Evolutionary conservation across 78 protist genomes (phyloP).

Genomic region (Dictyostelium capitatum): DNA sequence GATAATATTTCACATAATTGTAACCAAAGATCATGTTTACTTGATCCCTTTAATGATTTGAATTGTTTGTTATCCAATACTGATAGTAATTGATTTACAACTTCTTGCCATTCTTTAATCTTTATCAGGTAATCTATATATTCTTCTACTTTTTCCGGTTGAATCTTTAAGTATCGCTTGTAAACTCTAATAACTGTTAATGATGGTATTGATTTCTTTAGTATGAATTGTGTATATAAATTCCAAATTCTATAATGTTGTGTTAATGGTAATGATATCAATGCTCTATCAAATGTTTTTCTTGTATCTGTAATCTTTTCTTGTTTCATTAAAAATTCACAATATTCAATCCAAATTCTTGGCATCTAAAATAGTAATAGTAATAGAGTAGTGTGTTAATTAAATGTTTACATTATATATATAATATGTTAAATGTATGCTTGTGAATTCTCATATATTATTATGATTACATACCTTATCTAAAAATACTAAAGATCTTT

Average conservation of each 20-base stretch:
- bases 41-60: constrained; percentile 87
- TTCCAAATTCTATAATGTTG: constrained; percentile 98
- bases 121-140: constrained; percentile 91
- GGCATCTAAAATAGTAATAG: constrained; percentile 96
- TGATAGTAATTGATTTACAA: constrained; percentile 76
- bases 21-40: constrained; percentile 96
- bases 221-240: constrained; percentile 90
- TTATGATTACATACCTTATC: constrained; percentile 83
- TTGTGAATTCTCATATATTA: too few relatives aligned
- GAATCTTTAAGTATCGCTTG: constrained; percentile 93
- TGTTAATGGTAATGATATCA: constrained; percentile 97
- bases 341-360: constrained; percentile 98
- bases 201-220: constrained; percentile 66
- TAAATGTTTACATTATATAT: background rate
- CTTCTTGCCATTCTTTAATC: constrained; percentile 88
- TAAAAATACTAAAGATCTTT: constrained; percentile 94
- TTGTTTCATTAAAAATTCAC: constrained; percentile 87
- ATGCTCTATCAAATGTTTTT: constrained; percentile 96
- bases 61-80: constrained; percentile 87
- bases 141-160: constrained; percentile 92
- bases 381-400: too few relatives aligned
- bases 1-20: constrained; percentile 94
- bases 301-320: constrained; percentile 91
- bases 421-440: background rate
- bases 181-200: constrained; percentile 93